Conservation (phyloP, 345 rosid species). For the Eucalyptus rudis region DNA sequence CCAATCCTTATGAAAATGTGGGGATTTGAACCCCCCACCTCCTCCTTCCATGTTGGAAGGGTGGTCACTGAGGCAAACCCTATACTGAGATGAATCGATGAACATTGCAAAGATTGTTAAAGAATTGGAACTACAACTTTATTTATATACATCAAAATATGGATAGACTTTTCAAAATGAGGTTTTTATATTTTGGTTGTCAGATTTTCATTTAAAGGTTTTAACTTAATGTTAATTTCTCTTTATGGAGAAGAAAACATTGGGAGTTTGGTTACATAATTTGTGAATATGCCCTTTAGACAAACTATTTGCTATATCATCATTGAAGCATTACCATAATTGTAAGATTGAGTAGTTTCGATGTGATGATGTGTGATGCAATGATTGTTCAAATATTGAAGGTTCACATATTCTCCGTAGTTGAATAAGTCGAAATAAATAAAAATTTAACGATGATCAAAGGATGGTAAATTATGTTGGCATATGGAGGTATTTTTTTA, state of each 20-base stretch:
- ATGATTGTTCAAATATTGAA: not conserved
- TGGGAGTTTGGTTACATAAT: not conserved
- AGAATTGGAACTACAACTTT: not conserved
- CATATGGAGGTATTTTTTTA: not conserved
- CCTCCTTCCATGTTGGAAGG: rapidly evolving
- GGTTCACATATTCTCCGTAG: rapidly evolving
- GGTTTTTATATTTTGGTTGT: not conserved
- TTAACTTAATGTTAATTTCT: not conserved
- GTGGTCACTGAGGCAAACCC: rapidly evolving
- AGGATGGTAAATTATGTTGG: not conserved
- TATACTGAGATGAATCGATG: rapidly evolving
- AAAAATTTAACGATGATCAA: not conserved
- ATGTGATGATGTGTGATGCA: not conserved
- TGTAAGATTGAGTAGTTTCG: not conserved
- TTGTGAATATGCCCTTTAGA: not conserved
- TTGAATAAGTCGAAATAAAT: not conserved
- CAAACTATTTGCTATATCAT: not conserved
- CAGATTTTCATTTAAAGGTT: not conserved
- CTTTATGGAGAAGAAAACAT: not conserved
- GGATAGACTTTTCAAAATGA: not conserved
- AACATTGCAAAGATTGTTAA: not conserved
- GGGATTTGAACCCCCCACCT: rapidly evolving
- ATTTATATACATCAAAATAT: not conserved
- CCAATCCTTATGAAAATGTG: rapidly evolving
- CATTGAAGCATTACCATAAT: not conserved